These are phyloP conservation scores for Cryptococcus deneoformans DNA, from an alignment of 1,284 basidiomycete genomes.

Conservation along the genomic window DNA sequence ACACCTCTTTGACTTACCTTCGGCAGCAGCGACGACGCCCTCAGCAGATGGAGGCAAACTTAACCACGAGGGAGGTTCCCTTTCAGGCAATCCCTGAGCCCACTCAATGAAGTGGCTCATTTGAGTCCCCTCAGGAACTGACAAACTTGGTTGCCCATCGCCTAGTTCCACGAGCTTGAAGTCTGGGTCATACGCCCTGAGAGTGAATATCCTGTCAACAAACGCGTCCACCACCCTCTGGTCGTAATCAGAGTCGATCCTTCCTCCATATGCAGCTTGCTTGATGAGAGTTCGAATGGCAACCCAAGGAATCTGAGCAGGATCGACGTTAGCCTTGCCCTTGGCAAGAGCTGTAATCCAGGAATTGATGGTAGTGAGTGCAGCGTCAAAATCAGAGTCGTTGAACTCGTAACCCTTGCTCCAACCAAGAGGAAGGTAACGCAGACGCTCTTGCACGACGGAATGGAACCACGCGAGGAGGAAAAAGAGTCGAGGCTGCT, in stretches of 20 bases:
- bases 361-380: slow-evolving; percentile 82
- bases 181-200: slow-evolving; percentile 83
- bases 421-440: slow-evolving; percentile 93
- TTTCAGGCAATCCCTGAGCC: slow-evolving; percentile 81
- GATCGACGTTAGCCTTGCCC: slow-evolving; percentile 85
- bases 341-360: slow-evolving; percentile 80
- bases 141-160: slow-evolving; percentile 58
- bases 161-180: slow-evolving; percentile 71
- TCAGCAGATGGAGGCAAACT: slow-evolving; percentile 87
- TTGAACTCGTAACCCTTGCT: slow-evolving; percentile 97
- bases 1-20: slow-evolving; percentile 59
- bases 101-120: slow-evolving; percentile 84
- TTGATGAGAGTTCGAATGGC: slow-evolving; percentile 86
- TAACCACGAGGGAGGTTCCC: slow-evolving; percentile 89
- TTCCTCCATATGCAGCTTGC: slow-evolving; percentile 90
- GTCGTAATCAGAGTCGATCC: slow-evolving; percentile 91
- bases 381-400: slow-evolving; percentile 93
- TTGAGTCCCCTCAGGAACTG: slow-evolving; percentile 84
- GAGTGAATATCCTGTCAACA: slow-evolving; percentile 82
- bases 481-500: slow-evolving; percentile 89
- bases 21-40: slow-evolving; percentile 80
- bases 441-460: slow-evolving; percentile 88
- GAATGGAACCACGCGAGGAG: slow-evolving; percentile 98
- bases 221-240: slow-evolving; percentile 87
- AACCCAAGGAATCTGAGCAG: slow-evolving; percentile 86